Evolutionary conservation across 495 filamentous ascomycete species (phyloP).

Genomic region (Hyaloscypha finlandica): DNA sequence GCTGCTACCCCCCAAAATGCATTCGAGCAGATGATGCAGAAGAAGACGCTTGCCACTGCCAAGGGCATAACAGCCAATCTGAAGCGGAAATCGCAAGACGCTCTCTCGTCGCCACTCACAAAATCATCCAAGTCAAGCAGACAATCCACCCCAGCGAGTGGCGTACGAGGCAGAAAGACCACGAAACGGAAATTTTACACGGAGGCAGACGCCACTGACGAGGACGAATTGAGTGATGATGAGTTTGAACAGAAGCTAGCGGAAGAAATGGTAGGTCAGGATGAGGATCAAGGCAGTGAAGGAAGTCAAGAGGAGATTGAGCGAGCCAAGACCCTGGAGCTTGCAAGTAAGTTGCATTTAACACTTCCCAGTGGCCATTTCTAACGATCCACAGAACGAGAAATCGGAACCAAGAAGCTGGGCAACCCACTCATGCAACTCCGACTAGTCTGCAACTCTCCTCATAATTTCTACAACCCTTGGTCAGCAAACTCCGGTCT

Average conservation of each 20-base stretch:
- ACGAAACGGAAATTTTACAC: constrained; percentile 49
- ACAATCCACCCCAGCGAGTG: constrained; percentile 66
- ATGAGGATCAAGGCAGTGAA: constrained; percentile 51
- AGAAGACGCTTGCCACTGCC: constrained; percentile 28
- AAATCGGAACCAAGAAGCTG: constrained; percentile 88
- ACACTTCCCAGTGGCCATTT: constrained; percentile 21
- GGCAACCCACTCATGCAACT: constrained; percentile 95
- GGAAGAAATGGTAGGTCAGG: constrained; percentile 47
- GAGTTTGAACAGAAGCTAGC: constrained; percentile 73
- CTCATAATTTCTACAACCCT: constrained; percentile 96
- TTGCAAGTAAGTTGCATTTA: constrained; percentile 61
- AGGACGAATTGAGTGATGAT: constrained; percentile 74
- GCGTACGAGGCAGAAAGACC: constrained; percentile 41
- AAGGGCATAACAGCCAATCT: constrained; percentile 32
- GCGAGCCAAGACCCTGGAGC: constrained; percentile 67
- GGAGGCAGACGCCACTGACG: constrained; percentile 54
- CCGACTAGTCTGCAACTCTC: constrained; percentile 86
- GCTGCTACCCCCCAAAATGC: constrained; percentile 26
- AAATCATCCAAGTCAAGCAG: constrained; percentile 77
- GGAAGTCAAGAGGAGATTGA: constrained; percentile 61
- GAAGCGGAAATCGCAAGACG: constrained; percentile 49
- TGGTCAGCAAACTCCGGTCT: constrained; percentile 56
- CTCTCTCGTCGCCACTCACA: constrained; percentile 33
- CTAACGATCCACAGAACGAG: constrained; percentile 53
- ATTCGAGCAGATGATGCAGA: constrained; percentile 32